Conservation (phyloP, 2,329 filamentous ascomycete genomes). For the Diaporthe sp. region DNA sequence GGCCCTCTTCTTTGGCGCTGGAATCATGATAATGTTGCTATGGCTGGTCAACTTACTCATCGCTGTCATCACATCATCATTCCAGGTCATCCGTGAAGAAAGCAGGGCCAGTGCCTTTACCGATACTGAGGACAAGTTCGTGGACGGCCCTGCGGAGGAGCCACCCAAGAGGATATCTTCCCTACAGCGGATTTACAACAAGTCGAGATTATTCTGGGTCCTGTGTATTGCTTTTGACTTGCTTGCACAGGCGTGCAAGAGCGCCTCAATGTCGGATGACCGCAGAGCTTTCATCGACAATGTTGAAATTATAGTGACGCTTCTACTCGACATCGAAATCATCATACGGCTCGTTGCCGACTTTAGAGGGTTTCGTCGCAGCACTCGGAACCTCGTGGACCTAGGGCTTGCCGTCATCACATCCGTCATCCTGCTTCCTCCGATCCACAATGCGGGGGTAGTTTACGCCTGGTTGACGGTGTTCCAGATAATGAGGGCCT, state of each 20-base stretch:
- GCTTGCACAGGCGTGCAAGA: conserved; percentile 83
- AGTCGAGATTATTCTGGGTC: conserved; percentile 83
- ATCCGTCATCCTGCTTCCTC: conserved; percentile 86
- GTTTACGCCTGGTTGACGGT: conserved; percentile 89
- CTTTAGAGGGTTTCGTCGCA: conserved; percentile 84
- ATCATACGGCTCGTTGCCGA: conserved; percentile 81
- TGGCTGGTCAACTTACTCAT: conserved; percentile 97
- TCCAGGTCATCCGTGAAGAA: conserved; percentile 97
- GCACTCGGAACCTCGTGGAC: conserved; percentile 83
- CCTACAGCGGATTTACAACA: conserved; percentile 81
- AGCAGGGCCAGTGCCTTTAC: conserved; percentile 95
- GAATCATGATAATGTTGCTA: conserved; percentile 91
- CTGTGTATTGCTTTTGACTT: conserved; percentile 83
- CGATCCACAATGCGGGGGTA: conserved; percentile 78
- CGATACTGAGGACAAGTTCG: conserved; percentile 70
- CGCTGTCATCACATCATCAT: conserved; percentile 97
- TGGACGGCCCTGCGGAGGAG: conserved; percentile 55
- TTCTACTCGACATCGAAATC: conserved; percentile 86
- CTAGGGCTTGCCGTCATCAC: conserved; percentile 85
- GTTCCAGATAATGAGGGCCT: conserved; percentile 93
- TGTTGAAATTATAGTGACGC: conserved; percentile 82
- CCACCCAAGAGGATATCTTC: conserved; percentile 57
- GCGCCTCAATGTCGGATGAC: conserved; percentile 76
- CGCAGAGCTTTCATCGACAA: conserved; percentile 76
- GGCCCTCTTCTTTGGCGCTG: conserved; percentile 80